These are phyloP conservation scores for Trapa incisa DNA, from an alignment of 345 rosid genomes.

Conservation along the genomic window DNA sequence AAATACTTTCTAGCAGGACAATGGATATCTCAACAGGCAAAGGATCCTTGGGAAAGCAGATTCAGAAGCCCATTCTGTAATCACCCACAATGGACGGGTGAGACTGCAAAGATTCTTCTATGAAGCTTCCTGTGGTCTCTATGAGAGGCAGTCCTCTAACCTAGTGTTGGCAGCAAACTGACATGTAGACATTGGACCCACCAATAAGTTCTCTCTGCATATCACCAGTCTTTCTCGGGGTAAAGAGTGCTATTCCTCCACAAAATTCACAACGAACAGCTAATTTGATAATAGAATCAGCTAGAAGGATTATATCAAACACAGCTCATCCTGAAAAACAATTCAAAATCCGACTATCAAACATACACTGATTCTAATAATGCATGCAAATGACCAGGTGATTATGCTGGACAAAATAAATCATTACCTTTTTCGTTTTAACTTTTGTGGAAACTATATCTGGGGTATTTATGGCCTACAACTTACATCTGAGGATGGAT, in stretches of 20 bases:
- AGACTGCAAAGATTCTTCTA: slow-evolving; percentile 34
- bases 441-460: not conserved
- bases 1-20: not conserved
- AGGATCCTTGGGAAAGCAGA: not conserved
- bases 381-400: not conserved
- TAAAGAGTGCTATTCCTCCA: slow-evolving; percentile 58
- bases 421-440: not conserved
- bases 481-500: not conserved
- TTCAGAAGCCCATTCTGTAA: not conserved
- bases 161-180: slow-evolving; percentile 70
- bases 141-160: slow-evolving; percentile 55
- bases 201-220: slow-evolving; percentile 55
- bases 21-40: not conserved
- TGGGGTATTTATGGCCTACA: not conserved
- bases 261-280: slow-evolving; percentile 69
- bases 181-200: slow-evolving; percentile 76
- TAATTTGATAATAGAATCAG: slow-evolving; percentile 74
- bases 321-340: slow-evolving; percentile 51
- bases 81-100: slow-evolving; percentile 22
- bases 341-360: not conserved
- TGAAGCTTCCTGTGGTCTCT: slow-evolving; percentile 55
- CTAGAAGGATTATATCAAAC: slow-evolving; percentile 62
- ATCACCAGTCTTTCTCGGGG: slow-evolving; percentile 69
- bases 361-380: not conserved
- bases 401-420: not conserved